Evolutionary conservation across 164 flowering plant genomes (phyloP).

Genomic region (Liquidambar formosana): DNA sequence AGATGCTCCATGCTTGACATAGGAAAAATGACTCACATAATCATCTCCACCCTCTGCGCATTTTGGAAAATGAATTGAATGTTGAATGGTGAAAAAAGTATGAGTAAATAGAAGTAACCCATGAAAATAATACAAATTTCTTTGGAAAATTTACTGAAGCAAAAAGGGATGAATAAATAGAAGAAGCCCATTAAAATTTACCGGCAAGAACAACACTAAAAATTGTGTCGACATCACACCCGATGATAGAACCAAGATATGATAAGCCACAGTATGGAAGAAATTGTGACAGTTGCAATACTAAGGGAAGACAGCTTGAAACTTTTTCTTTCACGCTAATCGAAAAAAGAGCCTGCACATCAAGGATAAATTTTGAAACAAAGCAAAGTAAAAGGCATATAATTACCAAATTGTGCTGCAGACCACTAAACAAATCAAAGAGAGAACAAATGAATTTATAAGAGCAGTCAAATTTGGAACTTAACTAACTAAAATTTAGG

Average conservation of each 20-base stretch:
- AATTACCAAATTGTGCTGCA: background rate
- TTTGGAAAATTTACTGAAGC: conserved; percentile 6
- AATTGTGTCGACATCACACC: conserved; percentile 47
- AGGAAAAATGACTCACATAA: conserved; percentile 46
- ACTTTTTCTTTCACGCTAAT: conserved; percentile 26
- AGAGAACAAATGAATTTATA: background rate
- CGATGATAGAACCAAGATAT: conserved; percentile 65
- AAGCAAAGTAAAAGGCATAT: background rate
- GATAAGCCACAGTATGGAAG: conserved; percentile 64
- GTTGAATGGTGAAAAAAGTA: conserved; percentile 7
- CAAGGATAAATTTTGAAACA: background rate
- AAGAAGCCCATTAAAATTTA: conserved; percentile 21
- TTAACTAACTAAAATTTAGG: background rate
- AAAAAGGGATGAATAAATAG: background rate
- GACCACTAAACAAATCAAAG: background rate
- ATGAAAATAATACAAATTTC: background rate
- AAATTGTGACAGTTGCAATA: conserved; percentile 46
- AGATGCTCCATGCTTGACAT: conserved; percentile 69
- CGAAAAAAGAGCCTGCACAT: conserved; percentile 65
- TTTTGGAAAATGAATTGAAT: background rate
- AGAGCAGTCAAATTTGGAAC: background rate
- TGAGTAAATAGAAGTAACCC: too few relatives aligned
- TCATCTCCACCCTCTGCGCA: conserved; percentile 55
- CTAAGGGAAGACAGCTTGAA: conserved; percentile 35
- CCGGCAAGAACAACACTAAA: conserved; percentile 41